Evolutionary conservation across 2,329 filamentous ascomycete species (phyloP).

Genomic region (Proliferodiscus dingleyae): DNA sequence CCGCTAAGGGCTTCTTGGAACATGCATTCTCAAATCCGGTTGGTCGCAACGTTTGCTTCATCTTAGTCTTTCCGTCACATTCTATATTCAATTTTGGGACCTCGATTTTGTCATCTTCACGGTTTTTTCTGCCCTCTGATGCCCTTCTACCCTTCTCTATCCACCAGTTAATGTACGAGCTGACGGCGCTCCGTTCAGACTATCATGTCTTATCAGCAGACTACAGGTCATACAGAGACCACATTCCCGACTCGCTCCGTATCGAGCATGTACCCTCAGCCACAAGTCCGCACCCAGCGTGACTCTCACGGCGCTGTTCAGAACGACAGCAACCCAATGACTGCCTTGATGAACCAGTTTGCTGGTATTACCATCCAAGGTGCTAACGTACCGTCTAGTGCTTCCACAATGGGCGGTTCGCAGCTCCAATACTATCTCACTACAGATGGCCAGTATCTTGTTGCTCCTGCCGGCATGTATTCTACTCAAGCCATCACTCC

Average conservation of each 20-base stretch:
- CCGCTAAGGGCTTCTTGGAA: background rate
- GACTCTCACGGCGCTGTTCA: slow-evolving; percentile 23
- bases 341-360: slow-evolving; percentile 29
- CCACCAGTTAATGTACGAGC: slow-evolving; percentile 6
- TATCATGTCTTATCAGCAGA: slow-evolving; percentile 34
- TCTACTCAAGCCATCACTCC: slow-evolving; percentile 26
- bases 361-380: slow-evolving; percentile 29
- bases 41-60: background rate
- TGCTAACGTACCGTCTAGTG: slow-evolving; percentile 32
- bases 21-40: background rate
- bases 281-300: slow-evolving; percentile 25
- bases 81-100: background rate
- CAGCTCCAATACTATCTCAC: slow-evolving; percentile 29
- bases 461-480: slow-evolving; percentile 28
- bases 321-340: slow-evolving; percentile 23
- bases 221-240: slow-evolving; percentile 23
- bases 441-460: slow-evolving; percentile 32
- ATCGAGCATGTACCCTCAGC: slow-evolving; percentile 30
- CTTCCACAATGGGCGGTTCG: slow-evolving; percentile 26
- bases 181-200: slow-evolving; percentile 21
- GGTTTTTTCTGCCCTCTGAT: background rate
- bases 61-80: background rate
- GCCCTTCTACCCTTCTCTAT: background rate
- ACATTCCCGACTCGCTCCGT: slow-evolving; percentile 23
- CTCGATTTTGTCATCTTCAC: background rate